A percentile compares a stretch with the other conserved stretches of the same genome.
Evolutionary conservation across 2,329 filamentous ascomycete genomes (phyloP).

Genomic region (Mycosphaerelloides madeirae): DNA sequence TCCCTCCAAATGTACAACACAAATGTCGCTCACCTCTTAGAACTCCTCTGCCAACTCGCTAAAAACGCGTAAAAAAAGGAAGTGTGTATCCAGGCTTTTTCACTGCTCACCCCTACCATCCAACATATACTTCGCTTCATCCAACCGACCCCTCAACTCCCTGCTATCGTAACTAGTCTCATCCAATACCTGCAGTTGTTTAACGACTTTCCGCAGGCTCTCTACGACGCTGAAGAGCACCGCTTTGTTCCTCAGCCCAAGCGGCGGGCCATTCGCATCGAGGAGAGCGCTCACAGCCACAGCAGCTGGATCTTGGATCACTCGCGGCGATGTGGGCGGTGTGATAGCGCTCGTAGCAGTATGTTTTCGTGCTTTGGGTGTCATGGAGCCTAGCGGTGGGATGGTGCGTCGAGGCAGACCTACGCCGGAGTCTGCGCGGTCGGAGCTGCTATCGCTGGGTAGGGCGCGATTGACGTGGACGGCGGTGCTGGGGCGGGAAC

Average conservation of each 20-base stretch:
- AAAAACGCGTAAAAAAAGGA: too few relatives aligned
- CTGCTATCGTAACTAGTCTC: slow-evolving; percentile 54
- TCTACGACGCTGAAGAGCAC: slow-evolving; percentile 49
- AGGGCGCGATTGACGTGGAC: slow-evolving; percentile 1
- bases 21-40: too few relatives aligned
- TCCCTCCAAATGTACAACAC: too few relatives aligned
- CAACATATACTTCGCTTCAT: slow-evolving; percentile 67
- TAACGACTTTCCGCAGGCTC: slow-evolving; percentile 51
- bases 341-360: slow-evolving; percentile 2
- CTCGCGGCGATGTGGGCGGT: slow-evolving; percentile 15
- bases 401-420: slow-evolving; percentile 19
- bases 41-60: too few relatives aligned
- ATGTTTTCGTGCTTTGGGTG: slow-evolving; percentile 3
- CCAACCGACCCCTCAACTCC: slow-evolving; percentile 65
- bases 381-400: slow-evolving; percentile 18
- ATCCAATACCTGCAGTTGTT: slow-evolving; percentile 44
- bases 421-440: slow-evolving; percentile 32
- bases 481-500: slow-evolving; percentile 5
- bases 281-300: slow-evolving; percentile 38
- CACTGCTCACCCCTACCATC: slow-evolving; percentile 49
- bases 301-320: slow-evolving; percentile 34
- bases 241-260: slow-evolving; percentile 53
- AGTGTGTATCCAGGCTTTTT: too few relatives aligned
- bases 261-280: slow-evolving; percentile 33
- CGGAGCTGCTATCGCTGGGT: slow-evolving; percentile 18